These are phyloP conservation scores for Candida maris DNA, from an alignment of 805 yeast species.

Conservation along the genomic window DNA sequence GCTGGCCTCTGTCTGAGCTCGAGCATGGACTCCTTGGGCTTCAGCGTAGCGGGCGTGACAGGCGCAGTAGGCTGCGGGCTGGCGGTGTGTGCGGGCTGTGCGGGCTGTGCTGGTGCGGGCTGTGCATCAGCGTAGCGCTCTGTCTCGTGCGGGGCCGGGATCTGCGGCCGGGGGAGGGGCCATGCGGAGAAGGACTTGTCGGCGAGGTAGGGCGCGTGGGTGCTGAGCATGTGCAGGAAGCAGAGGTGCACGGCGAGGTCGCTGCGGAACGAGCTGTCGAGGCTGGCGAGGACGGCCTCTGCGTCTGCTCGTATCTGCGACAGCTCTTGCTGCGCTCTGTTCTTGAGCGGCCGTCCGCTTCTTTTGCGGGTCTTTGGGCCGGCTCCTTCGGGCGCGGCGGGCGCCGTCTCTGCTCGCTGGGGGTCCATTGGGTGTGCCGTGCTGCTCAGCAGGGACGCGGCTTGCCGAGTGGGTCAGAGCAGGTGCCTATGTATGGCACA, in stretches of 20 bases:
- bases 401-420: no score
- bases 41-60: constrained; percentile 7
- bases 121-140: constrained; percentile 28
- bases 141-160: constrained; percentile 36
- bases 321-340: constrained; percentile 1
- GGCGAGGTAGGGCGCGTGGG: constrained; percentile 36
- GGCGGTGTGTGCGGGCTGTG: no score
- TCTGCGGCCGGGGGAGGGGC: constrained; percentile 44
- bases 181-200: constrained; percentile 49
- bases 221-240: constrained; percentile 46
- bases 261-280: constrained; percentile 48
- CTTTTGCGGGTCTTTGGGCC: no score
- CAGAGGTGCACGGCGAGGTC: constrained; percentile 68
- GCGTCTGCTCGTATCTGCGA: constrained; percentile 15
- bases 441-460: no score
- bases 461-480: no score
- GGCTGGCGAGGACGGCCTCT: constrained; percentile 25
- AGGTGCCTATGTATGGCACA: no score
- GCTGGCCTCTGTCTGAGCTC: constrained; percentile 9
- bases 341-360: background rate
- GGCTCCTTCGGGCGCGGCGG: no score
- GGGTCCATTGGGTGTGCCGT: no score
- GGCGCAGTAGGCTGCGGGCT: no score
- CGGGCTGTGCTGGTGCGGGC: constrained; percentile 1
- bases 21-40: constrained; percentile 12